Conservation (phyloP, 2,329 filamentous ascomycete genomes). For the Penicillium occitanis region DNA sequence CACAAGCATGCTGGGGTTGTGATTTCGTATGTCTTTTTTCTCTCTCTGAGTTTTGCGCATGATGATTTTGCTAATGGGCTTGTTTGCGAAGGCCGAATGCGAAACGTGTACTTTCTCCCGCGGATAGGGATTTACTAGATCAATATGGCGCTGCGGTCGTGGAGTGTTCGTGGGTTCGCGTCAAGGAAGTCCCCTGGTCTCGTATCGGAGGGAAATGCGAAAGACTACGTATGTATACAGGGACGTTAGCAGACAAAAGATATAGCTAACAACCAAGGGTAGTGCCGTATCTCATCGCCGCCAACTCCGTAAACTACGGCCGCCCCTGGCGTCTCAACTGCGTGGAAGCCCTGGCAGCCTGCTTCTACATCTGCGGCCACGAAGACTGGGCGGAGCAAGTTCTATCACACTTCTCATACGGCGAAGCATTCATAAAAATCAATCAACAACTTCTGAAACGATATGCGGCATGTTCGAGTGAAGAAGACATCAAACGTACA, state of each 20-base stretch:
- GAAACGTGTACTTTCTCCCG: constrained; percentile 78
- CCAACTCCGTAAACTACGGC: constrained; percentile 96
- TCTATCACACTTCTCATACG: constrained; percentile 83
- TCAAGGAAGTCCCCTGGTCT: constrained; percentile 84
- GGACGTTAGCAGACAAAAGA: neutral
- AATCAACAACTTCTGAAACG: constrained; percentile 77
- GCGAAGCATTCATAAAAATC: constrained; percentile 83
- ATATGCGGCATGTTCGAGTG: constrained; percentile 80
- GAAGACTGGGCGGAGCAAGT: constrained; percentile 85
- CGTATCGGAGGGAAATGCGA: constrained; percentile 94
- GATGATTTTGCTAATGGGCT: neutral
- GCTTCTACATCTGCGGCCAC: constrained; percentile 90
- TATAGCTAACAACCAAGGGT: neutral
- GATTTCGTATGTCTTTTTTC: constrained; percentile 61
- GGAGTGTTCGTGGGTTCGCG: constrained; percentile 94
- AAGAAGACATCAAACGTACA: constrained; percentile 76
- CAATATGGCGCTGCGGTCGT: constrained; percentile 92
- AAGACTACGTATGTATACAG: constrained; percentile 56
- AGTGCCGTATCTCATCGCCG: constrained; percentile 91
- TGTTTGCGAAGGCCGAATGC: constrained; percentile 67
- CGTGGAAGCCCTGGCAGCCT: constrained; percentile 88
- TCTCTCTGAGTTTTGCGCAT: neutral
- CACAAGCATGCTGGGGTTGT: constrained; percentile 91
- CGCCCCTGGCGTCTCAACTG: constrained; percentile 94
- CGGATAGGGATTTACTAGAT: constrained; percentile 77